phyloP scores from a whole-genome alignment of 23 red algal species.

The Gracilariopsis chorda region DNA sequence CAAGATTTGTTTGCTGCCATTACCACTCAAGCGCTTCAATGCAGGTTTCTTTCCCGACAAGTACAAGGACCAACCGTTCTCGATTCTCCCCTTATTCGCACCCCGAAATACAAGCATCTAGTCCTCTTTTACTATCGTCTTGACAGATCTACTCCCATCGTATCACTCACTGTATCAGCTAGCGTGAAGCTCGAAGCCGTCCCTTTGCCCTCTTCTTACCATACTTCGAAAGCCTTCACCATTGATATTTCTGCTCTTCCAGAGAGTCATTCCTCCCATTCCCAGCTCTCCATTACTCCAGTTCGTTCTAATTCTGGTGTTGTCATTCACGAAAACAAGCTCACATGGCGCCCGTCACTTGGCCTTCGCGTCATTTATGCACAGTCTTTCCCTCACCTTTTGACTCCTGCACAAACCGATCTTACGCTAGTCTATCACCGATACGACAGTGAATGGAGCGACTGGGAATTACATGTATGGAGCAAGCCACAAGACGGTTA shows the following conservation, averaged over 20 bases:
- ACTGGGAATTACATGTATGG: conserved; percentile 51
- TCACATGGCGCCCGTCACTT: neutral
- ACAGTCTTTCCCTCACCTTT: conserved; percentile 10
- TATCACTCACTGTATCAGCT: neutral
- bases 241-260: neutral
- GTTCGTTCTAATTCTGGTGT: neutral
- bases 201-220: neutral
- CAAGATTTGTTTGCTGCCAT: neutral
- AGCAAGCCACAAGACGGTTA: neutral
- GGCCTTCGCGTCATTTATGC: conserved; percentile 14
- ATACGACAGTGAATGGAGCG: conserved; percentile 21
- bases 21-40: neutral
- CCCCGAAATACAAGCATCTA: conserved; percentile 1
- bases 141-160: neutral
- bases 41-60: neutral
- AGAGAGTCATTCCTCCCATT: neutral
- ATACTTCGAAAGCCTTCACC: neutral
- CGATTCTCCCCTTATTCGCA: neutral
- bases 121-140: conserved; percentile 7
- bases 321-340: neutral
- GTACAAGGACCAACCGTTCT: neutral
- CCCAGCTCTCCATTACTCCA: neutral
- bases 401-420: neutral
- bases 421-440: conserved; percentile 27
- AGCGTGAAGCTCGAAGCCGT: neutral